Conservation (phyloP, 1,284 basidiomycete species). For the Sanghuangporus baumii region DNA sequence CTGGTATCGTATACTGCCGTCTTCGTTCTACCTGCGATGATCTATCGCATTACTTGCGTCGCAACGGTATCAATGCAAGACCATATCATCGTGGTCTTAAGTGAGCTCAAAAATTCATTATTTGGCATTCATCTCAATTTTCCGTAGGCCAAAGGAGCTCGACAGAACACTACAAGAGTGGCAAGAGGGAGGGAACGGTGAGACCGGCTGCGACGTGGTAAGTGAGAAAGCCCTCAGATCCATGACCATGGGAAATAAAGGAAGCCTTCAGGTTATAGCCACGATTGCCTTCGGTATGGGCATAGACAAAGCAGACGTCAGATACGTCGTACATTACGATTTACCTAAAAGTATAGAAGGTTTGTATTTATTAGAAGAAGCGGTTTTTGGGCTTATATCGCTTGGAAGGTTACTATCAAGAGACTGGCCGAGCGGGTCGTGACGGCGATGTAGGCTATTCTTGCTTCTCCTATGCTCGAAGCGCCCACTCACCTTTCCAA, state of each 20-base stretch:
- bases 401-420: conserved; percentile 76
- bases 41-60: conserved; percentile 54
- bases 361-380: conserved; percentile 21
- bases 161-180: conserved; percentile 60
- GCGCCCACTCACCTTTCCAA: conserved; percentile 1
- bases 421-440: conserved; percentile 84
- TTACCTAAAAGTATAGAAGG: conserved; percentile 82
- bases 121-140: not conserved
- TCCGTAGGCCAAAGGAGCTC: conserved; percentile 40
- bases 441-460: conserved; percentile 60
- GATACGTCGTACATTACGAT: conserved; percentile 77
- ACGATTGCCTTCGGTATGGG: conserved; percentile 87
- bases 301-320: conserved; percentile 80
- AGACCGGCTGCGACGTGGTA: conserved; percentile 56
- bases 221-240: conserved; percentile 30
- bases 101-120: conserved; percentile 28
- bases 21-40: conserved; percentile 61
- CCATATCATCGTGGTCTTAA: conserved; percentile 72
- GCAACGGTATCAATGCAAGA: conserved; percentile 60
- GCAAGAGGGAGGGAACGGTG: conserved; percentile 47
- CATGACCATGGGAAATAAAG: conserved; percentile 20
- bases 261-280: conserved; percentile 39
- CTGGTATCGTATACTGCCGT: conserved; percentile 80
- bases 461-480: not conserved
- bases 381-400: not conserved